Evolutionary conservation across 164 flowering plant genomes (phyloP), one percentile per base, ranked within the genome.

Genomic region (Umbellularia californica): DNA sequence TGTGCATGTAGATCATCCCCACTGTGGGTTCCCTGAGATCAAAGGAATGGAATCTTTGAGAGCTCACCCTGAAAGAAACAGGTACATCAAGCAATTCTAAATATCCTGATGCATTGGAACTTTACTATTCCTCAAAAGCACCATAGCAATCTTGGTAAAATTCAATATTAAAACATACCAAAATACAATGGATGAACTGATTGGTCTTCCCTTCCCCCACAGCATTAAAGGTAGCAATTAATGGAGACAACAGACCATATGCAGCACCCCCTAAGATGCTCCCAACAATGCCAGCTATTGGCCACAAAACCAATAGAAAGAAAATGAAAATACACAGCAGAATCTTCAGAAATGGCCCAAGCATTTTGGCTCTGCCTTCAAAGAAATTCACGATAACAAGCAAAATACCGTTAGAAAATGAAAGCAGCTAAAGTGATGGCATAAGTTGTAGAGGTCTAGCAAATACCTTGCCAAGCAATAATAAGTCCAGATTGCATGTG

Each of bases 201-300:
- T 93, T 67, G 14, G 84, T 79, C 79, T 87, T 93, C 74, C 96
- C 94, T 79, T 88, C 96, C 70, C 89, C 97, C 74, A 93, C 91
- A 65, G 99, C 99, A 41, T 87, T 82, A 84, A 95, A 90, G 62
- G 99, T 95, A 68, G 92, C 91, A 76, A 85, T 71, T 58, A 92
- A 69, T 20, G 98, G 98, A 15, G 88, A 80, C 67, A 89, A 76
- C 77, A 92, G 77, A 28, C 96, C 98, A 82, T 90, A 92, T 0
- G 80, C 87, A 62, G 83, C 87, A 50, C 98, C 97, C 2, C 84
- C 88, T 41, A 92, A 41, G 51, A 94, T 75, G 69, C 93, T 90
- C 58, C 84, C 92, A 55, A 81, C 70, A 65, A 94, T 89, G 19
- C 94, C 90, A 74, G 90, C 72, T 58, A 84, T 50, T 62, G 90